Base-by-base conservation (phyloP, 164 flowering plant genomes). In the Nymphaea colorata region DNA sequence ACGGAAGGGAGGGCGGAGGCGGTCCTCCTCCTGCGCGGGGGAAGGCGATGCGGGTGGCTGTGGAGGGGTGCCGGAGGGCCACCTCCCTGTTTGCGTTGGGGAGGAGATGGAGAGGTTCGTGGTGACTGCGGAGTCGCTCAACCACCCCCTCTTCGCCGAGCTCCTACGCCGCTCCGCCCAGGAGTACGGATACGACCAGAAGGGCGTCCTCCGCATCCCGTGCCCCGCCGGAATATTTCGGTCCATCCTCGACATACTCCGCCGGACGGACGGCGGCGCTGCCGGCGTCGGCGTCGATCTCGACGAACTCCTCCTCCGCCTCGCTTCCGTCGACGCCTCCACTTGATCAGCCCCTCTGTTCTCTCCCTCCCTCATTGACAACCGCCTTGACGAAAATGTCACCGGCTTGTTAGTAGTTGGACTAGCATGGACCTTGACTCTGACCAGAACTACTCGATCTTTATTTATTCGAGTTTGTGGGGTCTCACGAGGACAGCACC, bases 101-200 rank as follows among this genome's bases (percentile, higher is more conserved):
- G 96, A 93, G 42, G 96, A 88, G 83, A 87, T 83, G 98, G 93
- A 86, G 82, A 63, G 92, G 77, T 93, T 86, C 76, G 78, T 87
- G 10, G 96, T 93, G 43, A 82, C 82, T 69, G 97, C 97, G 2
- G 88, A 89, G 76, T 68, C 89, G 12, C 71, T 93, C 69, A 87
- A 89, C 76, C 96, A 84, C 69, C 98, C 98, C 17, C 69, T 90
- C 16, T 86, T 93, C 71, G 74, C 81, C 12, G 78, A 74, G 61
- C 80, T 93, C 5, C 81, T 93, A n/a, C 78, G 84, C 63, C 79
- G 70, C 69, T 93, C 98, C 60, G 97, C 98, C 1, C 92, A 87
- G 71, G 96, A 90, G 82, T 93, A 93, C 77, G 98, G 98, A 3
- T 93, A 90, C 82, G 96, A 87, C 66, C 98, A 93, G 78, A 75